These are phyloP conservation scores for Inonotus hispidus DNA, from an alignment of 1,284 basidiomycete species.

Conservation along the genomic window DNA sequence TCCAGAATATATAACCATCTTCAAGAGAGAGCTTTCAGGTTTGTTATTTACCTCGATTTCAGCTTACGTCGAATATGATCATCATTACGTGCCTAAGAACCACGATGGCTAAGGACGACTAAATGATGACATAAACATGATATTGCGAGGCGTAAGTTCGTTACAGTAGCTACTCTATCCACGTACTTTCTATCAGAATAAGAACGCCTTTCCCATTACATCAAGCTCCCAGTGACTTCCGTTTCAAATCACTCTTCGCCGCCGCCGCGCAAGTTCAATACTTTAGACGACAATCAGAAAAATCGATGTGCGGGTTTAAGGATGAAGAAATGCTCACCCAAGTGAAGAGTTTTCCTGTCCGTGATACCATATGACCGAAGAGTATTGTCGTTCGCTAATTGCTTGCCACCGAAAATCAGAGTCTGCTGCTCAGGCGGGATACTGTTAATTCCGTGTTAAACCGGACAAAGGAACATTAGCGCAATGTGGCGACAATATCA, in stretches of 20 bases:
- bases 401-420: slow-evolving; percentile 62
- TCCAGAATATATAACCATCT: no score
- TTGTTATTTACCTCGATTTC: no score
- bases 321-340: slow-evolving; percentile 17
- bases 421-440: slow-evolving; percentile 63
- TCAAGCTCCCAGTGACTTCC: background rate
- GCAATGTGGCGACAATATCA: background rate
- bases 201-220: background rate
- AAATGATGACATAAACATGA: background rate
- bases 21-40: no score
- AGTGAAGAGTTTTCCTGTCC: slow-evolving; percentile 66
- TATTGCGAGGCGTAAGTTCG: background rate
- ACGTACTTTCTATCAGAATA: background rate
- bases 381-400: slow-evolving; percentile 60
- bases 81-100: background rate
- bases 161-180: background rate
- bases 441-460: slow-evolving; percentile 20
- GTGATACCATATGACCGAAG: slow-evolving; percentile 66
- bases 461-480: slow-evolving; percentile 17
- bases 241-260: slow-evolving; percentile 15
- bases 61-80: background rate
- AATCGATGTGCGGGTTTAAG: background rate
- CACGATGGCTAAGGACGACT: background rate
- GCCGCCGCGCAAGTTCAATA: slow-evolving; percentile 65
- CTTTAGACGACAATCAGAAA: slow-evolving; percentile 26